phyloP scores from a whole-genome alignment of 1,284 basidiomycete species.

The Apiotrichum laibachii region DNA sequence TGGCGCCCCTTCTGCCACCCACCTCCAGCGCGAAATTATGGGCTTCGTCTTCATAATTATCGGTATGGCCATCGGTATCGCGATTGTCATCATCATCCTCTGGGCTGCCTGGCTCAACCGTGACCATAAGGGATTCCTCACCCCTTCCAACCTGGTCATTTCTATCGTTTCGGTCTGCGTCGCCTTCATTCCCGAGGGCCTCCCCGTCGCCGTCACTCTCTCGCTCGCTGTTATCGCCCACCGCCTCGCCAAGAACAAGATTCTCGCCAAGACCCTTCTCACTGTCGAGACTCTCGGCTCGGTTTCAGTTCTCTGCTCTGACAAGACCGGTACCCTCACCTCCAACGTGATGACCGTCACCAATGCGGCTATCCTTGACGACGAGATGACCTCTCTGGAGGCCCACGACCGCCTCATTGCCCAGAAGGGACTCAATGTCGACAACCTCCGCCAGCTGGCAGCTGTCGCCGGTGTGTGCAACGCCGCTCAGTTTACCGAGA shows the following conservation, averaged over 20 bases:
- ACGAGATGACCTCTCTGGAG: constrained; percentile 37
- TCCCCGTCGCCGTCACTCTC: constrained; percentile 56
- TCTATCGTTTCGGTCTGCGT: constrained; percentile 62
- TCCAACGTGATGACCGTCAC: constrained; percentile 54
- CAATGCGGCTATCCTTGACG: constrained; percentile 54
- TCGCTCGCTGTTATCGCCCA: constrained; percentile 55
- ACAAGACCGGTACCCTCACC: constrained; percentile 61
- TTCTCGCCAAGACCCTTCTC: constrained; percentile 62
- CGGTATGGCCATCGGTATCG: constrained; percentile 57
- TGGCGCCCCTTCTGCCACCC: constrained; percentile 52
- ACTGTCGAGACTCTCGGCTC: constrained; percentile 63
- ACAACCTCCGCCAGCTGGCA: constrained; percentile 48
- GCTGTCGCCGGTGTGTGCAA: constrained; percentile 62
- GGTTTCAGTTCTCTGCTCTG: constrained; percentile 59
- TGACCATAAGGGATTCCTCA: constrained; percentile 59
- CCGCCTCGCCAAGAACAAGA: constrained; percentile 58
- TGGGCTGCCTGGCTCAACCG: constrained; percentile 58
- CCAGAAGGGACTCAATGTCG: constrained; percentile 9
- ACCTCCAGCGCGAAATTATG: constrained; percentile 51
- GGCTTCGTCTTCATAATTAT: constrained; percentile 54
- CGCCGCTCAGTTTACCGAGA: constrained; percentile 58
- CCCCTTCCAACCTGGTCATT: constrained; percentile 58
- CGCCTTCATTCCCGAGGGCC: constrained; percentile 61
- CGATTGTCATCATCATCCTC: constrained; percentile 55
- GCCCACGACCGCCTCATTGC: constrained; percentile 38